Conservation (phyloP, 202 grass and related monocot genomes). For the Elaeis oleifera region DNA sequence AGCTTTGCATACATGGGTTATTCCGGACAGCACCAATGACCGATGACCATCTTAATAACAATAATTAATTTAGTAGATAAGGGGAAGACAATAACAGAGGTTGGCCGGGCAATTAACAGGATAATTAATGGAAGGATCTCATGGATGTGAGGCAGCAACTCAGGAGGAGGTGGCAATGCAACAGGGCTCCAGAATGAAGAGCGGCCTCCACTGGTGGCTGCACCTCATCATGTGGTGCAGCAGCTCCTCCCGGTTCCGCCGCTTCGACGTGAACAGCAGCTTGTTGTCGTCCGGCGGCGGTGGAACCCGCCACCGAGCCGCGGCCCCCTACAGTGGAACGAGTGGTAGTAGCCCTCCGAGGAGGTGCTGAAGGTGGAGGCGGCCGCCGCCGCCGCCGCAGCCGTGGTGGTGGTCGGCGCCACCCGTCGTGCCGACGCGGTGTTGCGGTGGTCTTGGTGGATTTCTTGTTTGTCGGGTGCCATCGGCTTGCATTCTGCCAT, state of each 20-base stretch:
- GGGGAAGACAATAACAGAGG: too few relatives aligned
- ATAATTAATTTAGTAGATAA: too few relatives aligned
- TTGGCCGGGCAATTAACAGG: too few relatives aligned
- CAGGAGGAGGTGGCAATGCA: conserved; percentile 62
- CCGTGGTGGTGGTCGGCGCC: conserved; percentile 35
- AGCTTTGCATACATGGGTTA: too few relatives aligned
- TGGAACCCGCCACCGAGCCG: too few relatives aligned
- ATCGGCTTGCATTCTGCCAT: not conserved
- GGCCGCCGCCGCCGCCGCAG: conserved; percentile 5
- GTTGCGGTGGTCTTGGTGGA: not conserved
- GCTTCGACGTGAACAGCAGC: conserved; percentile 50
- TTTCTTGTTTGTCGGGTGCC: conserved; percentile 2
- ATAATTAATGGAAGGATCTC: too few relatives aligned
- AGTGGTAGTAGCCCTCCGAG: not conserved
- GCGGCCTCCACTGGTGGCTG: conserved; percentile 47
- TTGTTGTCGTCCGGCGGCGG: conserved; percentile 17
- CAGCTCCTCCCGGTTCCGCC: conserved; percentile 49
- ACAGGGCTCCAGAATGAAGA: conserved; percentile 79
- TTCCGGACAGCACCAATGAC: too few relatives aligned
- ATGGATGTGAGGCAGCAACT: too few relatives aligned
- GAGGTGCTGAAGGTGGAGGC: conserved; percentile 1
- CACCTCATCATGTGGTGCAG: conserved; percentile 61
- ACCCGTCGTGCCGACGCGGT: not conserved
- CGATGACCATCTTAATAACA: too few relatives aligned
- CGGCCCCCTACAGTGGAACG: not conserved